These are phyloP conservation scores for Ophiostoma piceae DNA, from an alignment of 2,329 filamentous ascomycete genomes.

Conservation along the genomic window DNA sequence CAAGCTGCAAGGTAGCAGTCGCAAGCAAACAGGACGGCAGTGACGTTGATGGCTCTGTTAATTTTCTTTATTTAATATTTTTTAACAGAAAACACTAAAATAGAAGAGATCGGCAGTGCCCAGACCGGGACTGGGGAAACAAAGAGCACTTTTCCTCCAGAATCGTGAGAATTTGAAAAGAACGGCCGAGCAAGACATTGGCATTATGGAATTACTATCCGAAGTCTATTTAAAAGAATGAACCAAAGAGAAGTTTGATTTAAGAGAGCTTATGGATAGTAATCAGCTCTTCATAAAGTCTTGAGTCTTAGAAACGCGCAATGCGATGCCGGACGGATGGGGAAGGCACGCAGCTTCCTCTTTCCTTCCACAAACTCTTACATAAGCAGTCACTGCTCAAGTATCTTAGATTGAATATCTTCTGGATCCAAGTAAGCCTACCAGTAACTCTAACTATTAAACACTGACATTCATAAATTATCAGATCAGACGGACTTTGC, in stretches of 20 bases:
- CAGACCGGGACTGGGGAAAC: not conserved
- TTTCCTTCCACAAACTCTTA: not conserved
- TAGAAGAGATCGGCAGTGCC: constrained; percentile 3
- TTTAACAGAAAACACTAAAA: not conserved
- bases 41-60: not conserved
- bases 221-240: not conserved
- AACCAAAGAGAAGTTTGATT: no score
- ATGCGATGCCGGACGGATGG: not conserved
- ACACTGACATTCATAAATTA: no score
- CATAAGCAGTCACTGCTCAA: not conserved
- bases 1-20: not conserved
- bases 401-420: not conserved
- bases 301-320: not conserved
- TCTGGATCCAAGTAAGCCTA: no score
- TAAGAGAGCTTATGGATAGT: not conserved
- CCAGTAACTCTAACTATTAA: no score
- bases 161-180: not conserved
- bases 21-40: not conserved
- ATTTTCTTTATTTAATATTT: not conserved
- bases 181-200: constrained; percentile 11
- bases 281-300: not conserved
- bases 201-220: not conserved
- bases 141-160: not conserved
- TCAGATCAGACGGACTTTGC: not conserved
- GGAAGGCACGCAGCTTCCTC: not conserved